Evolutionary conservation across 208 protist genomes (phyloP), one percentile per base, ranked within the genome.

Genomic region (Porcisia hertigi): DNA sequence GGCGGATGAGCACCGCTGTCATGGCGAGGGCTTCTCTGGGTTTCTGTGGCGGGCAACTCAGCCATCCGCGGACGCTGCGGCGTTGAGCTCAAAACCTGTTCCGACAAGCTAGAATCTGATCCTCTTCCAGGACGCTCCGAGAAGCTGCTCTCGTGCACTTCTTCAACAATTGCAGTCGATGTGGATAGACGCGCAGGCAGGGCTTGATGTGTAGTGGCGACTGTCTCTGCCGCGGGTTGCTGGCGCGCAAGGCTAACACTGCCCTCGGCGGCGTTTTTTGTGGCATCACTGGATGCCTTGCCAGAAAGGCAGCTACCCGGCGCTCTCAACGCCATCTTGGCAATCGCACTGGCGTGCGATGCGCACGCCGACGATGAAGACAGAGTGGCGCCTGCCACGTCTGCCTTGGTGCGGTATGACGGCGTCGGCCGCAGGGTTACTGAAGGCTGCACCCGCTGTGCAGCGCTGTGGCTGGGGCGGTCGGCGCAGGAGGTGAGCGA

Each of bases 381-480:
- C 25, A 2, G 57, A 12, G 57, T 30, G 23, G 8, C 4, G 30
- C 30, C 30, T 39, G 57, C 25, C 7, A 14, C 3, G 25, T 30
- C 57, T 55, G 52, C 69, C 49, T 5, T 53, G 57, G 6, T 12
- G 47, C 55, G 57, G 25, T 49, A 49, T 9, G 47, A 54, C 6
- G 69, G 49, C 57, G 55, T 49, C 30, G 14, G 34, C 43, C 7
- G 36, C 55, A 58, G 25, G 14, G 71, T 41, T 9, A 12, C 30
- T 47, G 43, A 16, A 11, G 43, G 49, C 14, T 25, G 36, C 20
- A 5, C 70, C 39, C 39, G 12, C 7, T 5, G 39, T 45, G 62
- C 39, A 30, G 70, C 58, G 71, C 71, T 63, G 43, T 25, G 47
- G 66, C 14, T 16, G 14, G 20, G 30, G 66, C 66, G 66, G 30